Evolutionary conservation across 2,329 filamentous ascomycete genomes (phyloP), one percentile per base, ranked within the genome.

Genomic region (Dryadomyces quercivorus): DNA sequence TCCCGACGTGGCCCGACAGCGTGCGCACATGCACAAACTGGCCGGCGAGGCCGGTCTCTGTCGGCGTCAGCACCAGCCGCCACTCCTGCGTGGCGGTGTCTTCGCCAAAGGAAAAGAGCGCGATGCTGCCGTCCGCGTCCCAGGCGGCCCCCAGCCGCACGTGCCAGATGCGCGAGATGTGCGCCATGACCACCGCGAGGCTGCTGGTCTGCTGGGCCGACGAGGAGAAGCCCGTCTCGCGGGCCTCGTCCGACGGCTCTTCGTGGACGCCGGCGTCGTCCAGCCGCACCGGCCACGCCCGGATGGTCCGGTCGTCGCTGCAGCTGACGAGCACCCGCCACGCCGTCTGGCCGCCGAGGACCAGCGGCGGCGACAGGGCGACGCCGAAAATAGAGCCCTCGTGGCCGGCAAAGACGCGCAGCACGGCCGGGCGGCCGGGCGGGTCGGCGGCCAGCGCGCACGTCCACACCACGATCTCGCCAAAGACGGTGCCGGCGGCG

Each of bases 361-460:
- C 57, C 20, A 84, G 67, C 60, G 70, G 64, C 1, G 77, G 71
- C 0, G 89, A 95, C 40, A 97, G 85, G 36, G 82, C 77, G 2
- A 98, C 86, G 1, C 89, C 91, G 61, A 96, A 98, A 31, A 98
- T 85, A 1, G 92, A 96, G 0, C 93, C 93, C 63, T 96, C 90
- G 63, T 98, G 93, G 0, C 82, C 82, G 0, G 73, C 72, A 51
- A 85, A 75, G 22, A 80, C 73, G 55, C 71, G 75, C 4, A 81
- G 67, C 20, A 80, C 67, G 59, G 77, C 56, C 49, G 22, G 3
- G 7, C 67, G 59, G 77, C 56, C 48, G 15, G 6, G n/a, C n/a
- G n/a, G n/a, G n/a, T n/a, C 8, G 1, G 15, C 8, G 8, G 56
- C 34, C 55, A 58, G n/a, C 76, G 61, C 49, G 61, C 81, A 90